Evolutionary conservation across 768 basidiomycete species (phyloP).

Genomic region (Gloeopeniophorella convolvens): DNA sequence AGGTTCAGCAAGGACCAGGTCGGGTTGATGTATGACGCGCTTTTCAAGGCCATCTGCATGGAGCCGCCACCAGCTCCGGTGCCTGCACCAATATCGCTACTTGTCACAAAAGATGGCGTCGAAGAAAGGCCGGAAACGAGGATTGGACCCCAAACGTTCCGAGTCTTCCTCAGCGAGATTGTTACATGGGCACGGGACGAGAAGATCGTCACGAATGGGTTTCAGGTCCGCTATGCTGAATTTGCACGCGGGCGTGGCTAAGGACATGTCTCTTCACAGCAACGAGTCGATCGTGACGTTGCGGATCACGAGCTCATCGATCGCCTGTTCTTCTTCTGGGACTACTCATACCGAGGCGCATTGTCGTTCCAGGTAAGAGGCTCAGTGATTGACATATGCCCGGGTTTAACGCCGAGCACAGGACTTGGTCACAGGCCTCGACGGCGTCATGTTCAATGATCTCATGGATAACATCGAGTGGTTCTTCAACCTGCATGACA

Average conservation of each 20-base stretch:
- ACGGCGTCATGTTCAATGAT: slow-evolving; percentile 92
- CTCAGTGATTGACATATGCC: neutral
- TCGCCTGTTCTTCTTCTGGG: slow-evolving; percentile 93
- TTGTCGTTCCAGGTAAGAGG: slow-evolving; percentile 79
- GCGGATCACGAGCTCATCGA: slow-evolving; percentile 97
- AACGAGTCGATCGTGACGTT: slow-evolving; percentile 82
- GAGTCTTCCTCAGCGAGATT: slow-evolving; percentile 83
- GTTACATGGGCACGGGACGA: slow-evolving; percentile 96
- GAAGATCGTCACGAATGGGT: slow-evolving; percentile 86
- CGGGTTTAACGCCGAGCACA: slow-evolving; percentile 30
- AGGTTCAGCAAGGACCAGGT: slow-evolving; percentile 83
- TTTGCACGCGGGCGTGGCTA: slow-evolving; percentile 1
- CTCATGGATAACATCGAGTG: slow-evolving; percentile 98
- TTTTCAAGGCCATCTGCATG: slow-evolving; percentile 79
- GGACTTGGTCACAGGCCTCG: slow-evolving; percentile 85
- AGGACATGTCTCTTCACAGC: slow-evolving; percentile 36
- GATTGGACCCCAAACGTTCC: slow-evolving; percentile 80
- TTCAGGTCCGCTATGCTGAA: slow-evolving; percentile 48
- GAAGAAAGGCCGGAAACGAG: slow-evolving; percentile 87
- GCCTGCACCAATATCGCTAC: slow-evolving; percentile 43
- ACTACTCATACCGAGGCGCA: slow-evolving; percentile 70
- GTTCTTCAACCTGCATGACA: slow-evolving; percentile 96
- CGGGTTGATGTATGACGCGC: slow-evolving; percentile 86
- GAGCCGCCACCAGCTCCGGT: slow-evolving; percentile 52
- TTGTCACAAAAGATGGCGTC: slow-evolving; percentile 46